Conservation (phyloP, 768 basidiomycete genomes). For the Suillus alpinus region DNA sequence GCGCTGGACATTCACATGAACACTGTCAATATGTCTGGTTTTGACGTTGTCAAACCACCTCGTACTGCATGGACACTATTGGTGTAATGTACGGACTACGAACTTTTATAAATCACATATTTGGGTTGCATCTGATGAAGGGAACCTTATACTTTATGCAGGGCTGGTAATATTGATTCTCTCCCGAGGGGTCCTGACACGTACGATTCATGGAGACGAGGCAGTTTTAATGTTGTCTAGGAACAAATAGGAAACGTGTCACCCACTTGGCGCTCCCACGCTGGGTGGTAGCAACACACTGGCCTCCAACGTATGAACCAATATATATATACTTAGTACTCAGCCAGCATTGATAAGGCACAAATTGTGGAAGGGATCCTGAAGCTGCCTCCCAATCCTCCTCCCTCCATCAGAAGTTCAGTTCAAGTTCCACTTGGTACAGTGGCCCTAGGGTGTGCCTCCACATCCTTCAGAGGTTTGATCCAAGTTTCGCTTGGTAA, state of each 20-base stretch:
- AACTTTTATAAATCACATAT: conserved; percentile 7
- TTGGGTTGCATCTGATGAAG: not conserved
- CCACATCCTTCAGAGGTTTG: no score
- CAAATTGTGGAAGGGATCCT: no score
- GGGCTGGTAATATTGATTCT: not conserved
- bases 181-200: not conserved
- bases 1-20: conserved; percentile 6
- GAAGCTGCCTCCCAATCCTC: no score
- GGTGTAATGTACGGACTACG: conserved; percentile 11
- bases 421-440: not conserved
- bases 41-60: conserved; percentile 2
- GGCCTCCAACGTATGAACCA: no score
- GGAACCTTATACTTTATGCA: not conserved
- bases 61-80: conserved; percentile 11
- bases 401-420: not conserved
- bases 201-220: not conserved
- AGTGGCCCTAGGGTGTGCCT: no score
- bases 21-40: conserved; percentile 6
- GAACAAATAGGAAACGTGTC: not conserved
- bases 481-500: no score
- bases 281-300: no score
- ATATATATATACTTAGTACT: no score
- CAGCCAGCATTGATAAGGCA: no score
- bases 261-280: no score
- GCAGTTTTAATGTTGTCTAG: not conserved